Percentiles rank a stretch among this genome's conserved stretches.
phyloP scores from a whole-genome alignment of 2,329 filamentous ascomycete species.

The Fusarium duplospermum region DNA sequence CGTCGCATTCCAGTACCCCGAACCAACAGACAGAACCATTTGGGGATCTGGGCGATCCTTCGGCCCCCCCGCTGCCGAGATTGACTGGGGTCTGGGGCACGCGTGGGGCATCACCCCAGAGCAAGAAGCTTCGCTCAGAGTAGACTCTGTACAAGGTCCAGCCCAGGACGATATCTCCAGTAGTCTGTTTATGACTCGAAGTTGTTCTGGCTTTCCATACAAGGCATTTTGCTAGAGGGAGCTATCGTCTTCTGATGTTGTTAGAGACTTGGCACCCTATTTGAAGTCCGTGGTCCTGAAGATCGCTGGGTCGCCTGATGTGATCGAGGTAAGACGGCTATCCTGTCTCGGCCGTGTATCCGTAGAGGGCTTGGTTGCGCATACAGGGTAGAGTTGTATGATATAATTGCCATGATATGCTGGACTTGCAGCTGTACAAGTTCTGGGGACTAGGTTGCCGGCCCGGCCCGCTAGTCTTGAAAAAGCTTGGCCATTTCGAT shows the following conservation, averaged over 20 bases:
- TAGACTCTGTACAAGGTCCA: background rate
- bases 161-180: background rate
- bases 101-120: background rate
- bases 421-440: background rate
- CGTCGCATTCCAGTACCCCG: background rate
- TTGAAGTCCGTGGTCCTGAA: background rate
- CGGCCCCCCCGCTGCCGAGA: background rate
- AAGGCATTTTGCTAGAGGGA: background rate
- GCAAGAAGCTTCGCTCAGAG: background rate
- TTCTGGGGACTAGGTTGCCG: background rate
- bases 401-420: background rate
- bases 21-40: background rate
- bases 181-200: background rate
- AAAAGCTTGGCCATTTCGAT: background rate
- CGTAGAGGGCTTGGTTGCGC: background rate
- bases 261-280: background rate
- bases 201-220: background rate
- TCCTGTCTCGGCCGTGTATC: background rate
- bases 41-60: background rate
- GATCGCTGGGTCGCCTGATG: background rate
- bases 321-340: background rate
- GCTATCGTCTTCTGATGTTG: background rate
- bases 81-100: background rate
- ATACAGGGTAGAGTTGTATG: background rate
- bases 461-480: background rate